Percentiles rank a stretch among this genome's conserved stretches.
phyloP scores from a whole-genome alignment of 108 stramenopile species.

The Cyclotella kingstonii region DNA sequence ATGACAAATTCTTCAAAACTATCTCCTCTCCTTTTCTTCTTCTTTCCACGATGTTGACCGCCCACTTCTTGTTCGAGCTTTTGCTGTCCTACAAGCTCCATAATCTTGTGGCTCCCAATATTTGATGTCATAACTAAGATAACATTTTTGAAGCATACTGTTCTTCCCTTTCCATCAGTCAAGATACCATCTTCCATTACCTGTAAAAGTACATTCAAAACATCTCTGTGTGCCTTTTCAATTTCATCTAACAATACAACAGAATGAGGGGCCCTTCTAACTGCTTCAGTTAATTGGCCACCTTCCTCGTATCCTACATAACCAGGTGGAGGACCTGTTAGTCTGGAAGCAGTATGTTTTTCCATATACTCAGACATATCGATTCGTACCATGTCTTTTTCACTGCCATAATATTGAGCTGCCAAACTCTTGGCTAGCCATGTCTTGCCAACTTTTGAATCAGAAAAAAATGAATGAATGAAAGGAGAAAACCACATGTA shows the following conservation, averaged over 20 bases:
- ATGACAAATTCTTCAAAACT: constrained; percentile 39
- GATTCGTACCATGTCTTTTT: constrained; percentile 90
- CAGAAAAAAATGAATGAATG: constrained; percentile 1
- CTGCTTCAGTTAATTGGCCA: constrained; percentile 96
- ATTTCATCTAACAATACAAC: constrained; percentile 93
- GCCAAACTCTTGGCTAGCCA: constrained; percentile 91
- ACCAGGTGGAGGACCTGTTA: constrained; percentile 96
- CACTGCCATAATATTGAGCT: constrained; percentile 84
- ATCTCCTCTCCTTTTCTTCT: constrained; percentile 36
- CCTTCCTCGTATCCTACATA: constrained; percentile 93
- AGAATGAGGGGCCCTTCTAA: constrained; percentile 74
- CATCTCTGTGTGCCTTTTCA: constrained; percentile 96
- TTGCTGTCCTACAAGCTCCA: constrained; percentile 55
- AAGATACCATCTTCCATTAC: constrained; percentile 96
- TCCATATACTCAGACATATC: constrained; percentile 92
- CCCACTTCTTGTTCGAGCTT: constrained; percentile 17
- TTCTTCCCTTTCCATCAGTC: constrained; percentile 97
- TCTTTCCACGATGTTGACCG: constrained; percentile 12
- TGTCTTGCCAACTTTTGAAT: constrained; percentile 79
- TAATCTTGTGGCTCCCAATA: constrained; percentile 84
- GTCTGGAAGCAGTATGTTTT: constrained; percentile 84
- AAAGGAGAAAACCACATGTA: background rate
- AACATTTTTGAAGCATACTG: constrained; percentile 91
- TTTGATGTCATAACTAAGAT: constrained; percentile 97
- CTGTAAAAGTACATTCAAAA: constrained; percentile 94